Evolutionary conservation across 768 basidiomycete species (phyloP), one percentile per base, ranked within the genome.

Genomic region (Galerina sulciceps): DNA sequence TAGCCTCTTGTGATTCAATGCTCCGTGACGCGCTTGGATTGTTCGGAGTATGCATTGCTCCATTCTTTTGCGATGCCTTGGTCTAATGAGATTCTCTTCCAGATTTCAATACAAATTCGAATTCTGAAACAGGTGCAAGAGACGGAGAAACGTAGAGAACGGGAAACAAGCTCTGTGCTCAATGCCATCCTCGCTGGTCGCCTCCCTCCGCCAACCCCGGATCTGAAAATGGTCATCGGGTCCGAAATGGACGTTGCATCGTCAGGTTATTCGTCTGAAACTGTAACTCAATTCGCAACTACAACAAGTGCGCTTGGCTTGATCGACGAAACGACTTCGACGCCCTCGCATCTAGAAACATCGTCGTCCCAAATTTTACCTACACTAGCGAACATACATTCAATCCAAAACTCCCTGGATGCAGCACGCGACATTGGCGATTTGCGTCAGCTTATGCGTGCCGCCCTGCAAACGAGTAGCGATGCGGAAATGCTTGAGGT

Each of bases 401-500:
- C 54, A 13, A 49, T 57, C 10, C 76, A 77, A 59, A 74, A 77
- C 43, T 60, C 69, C 2, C 45, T 65, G 14, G 90, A 91, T 67
- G 71, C 71, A 10, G 78, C 75, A 10, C 68, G 70, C 35, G 91
- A 92, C 70, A 69, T 77, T 31, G 79, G 76, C 4, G 83, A 87
- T 50, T 73, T 92, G 14, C 75, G 87, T 1, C 73, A 75, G 57
- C 79, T 89, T 49, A 81, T 93, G 78, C 81, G 82, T 6, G 70
- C 69, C 1, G 87, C 88, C 13, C 73, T 90, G 26, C 75, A 79
- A 51, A 76, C 82, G 6, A 81, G 81, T 53, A 86, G 76, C 61
- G 91, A 92, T 65, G 81, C 76, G 9, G 82, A 85, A 62, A 85
- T 91, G 79, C 72, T 90, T 34, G 75, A 79, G 17, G 80, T 87